A percentile compares a stretch with the other conserved stretches of the same genome.
Conservation (phyloP, 208 protist species). For the Crithidia expoeki region DNA sequence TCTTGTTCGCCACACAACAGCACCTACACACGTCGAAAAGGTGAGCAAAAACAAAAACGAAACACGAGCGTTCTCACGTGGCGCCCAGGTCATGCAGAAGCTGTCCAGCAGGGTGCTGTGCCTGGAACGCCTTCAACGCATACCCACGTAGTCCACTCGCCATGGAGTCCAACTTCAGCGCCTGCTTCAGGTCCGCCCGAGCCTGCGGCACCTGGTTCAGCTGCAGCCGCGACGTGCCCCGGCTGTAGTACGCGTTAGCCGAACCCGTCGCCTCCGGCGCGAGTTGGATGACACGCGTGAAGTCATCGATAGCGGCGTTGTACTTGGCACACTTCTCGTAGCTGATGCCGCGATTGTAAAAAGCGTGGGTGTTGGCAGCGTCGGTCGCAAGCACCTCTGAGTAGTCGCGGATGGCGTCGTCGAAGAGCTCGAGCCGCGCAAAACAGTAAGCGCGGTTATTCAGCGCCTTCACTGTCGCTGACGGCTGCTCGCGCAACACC, state of each 20-base stretch:
- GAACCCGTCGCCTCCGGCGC: slow-evolving; percentile 58
- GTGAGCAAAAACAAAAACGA: neutral
- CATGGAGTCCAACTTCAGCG: slow-evolving; percentile 24
- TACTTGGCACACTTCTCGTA: slow-evolving; percentile 81
- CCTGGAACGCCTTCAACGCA: slow-evolving; percentile 22
- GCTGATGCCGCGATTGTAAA: slow-evolving; percentile 88
- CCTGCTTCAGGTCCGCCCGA: slow-evolving; percentile 26
- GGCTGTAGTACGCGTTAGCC: slow-evolving; percentile 87
- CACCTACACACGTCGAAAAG: neutral
- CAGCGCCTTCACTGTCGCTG: slow-evolving; percentile 49
- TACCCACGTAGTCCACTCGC: slow-evolving; percentile 24
- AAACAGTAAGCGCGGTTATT: slow-evolving; percentile 87
- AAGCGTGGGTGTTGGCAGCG: slow-evolving; percentile 66
- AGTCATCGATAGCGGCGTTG: slow-evolving; percentile 74
- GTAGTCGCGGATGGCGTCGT: slow-evolving; percentile 83
- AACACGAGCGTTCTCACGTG: neutral
- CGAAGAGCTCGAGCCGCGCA: slow-evolving; percentile 60
- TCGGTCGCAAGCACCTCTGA: slow-evolving; percentile 64
- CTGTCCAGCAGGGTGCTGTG: slow-evolving; percentile 20
- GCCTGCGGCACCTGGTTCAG: slow-evolving; percentile 33
- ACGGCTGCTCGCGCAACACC: slow-evolving; percentile 39
- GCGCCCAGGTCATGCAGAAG: slow-evolving; percentile 21
- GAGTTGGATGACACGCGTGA: slow-evolving; percentile 65
- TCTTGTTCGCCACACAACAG: no score
- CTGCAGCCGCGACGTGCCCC: slow-evolving; percentile 57